Evolutionary conservation across 2,329 filamentous ascomycete genomes (phyloP).

Genomic region (Stemphylium beticola): DNA sequence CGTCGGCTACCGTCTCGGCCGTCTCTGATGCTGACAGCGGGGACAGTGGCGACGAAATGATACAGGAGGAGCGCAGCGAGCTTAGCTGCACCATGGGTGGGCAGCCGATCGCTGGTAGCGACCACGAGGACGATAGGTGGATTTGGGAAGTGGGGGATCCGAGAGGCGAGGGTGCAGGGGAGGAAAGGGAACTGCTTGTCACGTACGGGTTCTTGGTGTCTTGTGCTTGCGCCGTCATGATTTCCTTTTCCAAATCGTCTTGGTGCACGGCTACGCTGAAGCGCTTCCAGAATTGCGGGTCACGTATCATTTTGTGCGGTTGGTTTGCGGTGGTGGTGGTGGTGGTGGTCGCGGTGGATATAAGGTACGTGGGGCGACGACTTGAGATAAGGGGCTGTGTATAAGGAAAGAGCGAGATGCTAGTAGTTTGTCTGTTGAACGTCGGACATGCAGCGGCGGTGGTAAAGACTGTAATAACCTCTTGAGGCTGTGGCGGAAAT

Average conservation of each 20-base stretch:
- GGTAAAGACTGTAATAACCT: background rate
- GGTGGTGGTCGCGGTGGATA: background rate
- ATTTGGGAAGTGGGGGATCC: conserved; percentile 30
- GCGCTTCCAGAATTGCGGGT: conserved; percentile 66
- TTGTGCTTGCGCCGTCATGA: conserved; percentile 20
- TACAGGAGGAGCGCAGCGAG: background rate
- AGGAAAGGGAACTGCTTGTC: conserved; percentile 22
- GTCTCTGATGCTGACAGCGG: background rate
- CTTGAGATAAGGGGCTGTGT: background rate
- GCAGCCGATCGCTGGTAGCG: background rate
- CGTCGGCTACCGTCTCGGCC: background rate
- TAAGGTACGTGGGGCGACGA: background rate
- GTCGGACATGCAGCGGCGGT: background rate
- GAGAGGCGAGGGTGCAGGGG: conserved; percentile 20
- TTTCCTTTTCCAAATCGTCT: conserved; percentile 55
- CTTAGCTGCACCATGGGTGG: conserved; percentile 9
- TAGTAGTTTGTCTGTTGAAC: background rate
- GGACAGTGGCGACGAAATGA: background rate
- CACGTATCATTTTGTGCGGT: conserved; percentile 55
- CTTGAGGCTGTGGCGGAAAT: background rate
- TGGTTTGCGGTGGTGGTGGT: background rate
- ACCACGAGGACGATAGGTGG: conserved; percentile 16
- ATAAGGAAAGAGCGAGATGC: background rate
- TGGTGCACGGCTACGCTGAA: conserved; percentile 64
- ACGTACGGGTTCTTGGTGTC: conserved; percentile 51